A percentile compares a stretch with the other conserved stretches of the same genome.
phyloP scores from a whole-genome alignment of 148 eudicot genomes.

The Pharnaceum exiguum region DNA sequence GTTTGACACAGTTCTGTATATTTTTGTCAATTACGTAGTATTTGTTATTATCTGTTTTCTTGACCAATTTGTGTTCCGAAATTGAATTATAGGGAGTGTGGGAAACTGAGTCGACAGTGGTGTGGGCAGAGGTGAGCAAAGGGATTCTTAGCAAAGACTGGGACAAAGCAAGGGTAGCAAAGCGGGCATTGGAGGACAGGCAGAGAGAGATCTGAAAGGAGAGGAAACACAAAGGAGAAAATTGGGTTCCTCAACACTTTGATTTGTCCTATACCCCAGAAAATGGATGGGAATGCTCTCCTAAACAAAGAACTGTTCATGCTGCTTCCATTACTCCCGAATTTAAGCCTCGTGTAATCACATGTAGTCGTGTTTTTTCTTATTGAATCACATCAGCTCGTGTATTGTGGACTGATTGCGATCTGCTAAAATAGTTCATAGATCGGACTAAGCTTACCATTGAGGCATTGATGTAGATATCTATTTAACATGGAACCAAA shows the following conservation, averaged over 20 bases:
- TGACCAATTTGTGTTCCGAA: too few relatives aligned
- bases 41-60: too few relatives aligned
- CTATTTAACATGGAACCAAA: too few relatives aligned
- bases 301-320: constrained; percentile 40
- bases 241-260: constrained; percentile 68
- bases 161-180: constrained; percentile 80
- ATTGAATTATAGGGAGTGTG: constrained; percentile 44
- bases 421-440: too few relatives aligned
- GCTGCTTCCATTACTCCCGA: constrained; percentile 65
- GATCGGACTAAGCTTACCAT: too few relatives aligned
- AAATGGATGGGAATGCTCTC: constrained; percentile 64
- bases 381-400: too few relatives aligned
- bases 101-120: constrained; percentile 55
- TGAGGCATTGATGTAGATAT: too few relatives aligned
- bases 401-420: too few relatives aligned
- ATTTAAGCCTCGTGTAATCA: too few relatives aligned
- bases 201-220: constrained; percentile 47
- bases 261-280: constrained; percentile 34
- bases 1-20: too few relatives aligned
- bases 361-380: too few relatives aligned
- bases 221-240: constrained; percentile 33
- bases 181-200: constrained; percentile 44
- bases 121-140: constrained; percentile 73
- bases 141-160: constrained; percentile 52
- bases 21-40: too few relatives aligned